Base-by-base conservation (phyloP, 176 grass and related monocot genomes). In the Secale cereale region DNA sequence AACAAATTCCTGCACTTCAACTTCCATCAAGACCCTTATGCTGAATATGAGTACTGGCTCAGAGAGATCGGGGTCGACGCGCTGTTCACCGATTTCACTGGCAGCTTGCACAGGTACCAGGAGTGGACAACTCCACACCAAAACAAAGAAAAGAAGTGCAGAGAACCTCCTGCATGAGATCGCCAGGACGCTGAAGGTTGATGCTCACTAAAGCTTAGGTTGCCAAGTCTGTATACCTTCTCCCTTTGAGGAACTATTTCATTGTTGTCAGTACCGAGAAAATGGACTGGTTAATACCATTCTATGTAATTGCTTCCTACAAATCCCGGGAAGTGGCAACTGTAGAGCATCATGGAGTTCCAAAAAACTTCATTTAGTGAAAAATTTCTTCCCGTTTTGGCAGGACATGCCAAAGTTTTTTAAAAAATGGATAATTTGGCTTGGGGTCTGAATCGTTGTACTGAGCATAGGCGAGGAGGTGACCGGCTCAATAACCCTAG, bases 1-100 rank as follows among this genome's bases (percentile, higher is more conserved):
- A 78, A 97, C 64, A 2, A 9, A 7, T 94, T 48, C 81, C 37
- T 97, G 74, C 94, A 97, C 75, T 94, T 94, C 6, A 48, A 92
- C 72, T 97, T 97, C 81, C 83, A 90, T 62, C 94, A 97, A 79
- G 94, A 97, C 56, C 94, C 94, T 33, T 97, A 90, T 35, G 43
- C 23, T 40, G 94, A 97, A 35, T 97, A 92, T 27, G 92, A 80
- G 19, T 97, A 93, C 27, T 97, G 94, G 94, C 46, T 93, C 69
- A 87, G 77, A 9, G 74, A 79, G 36, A 88, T 93, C 0, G 65
- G 91, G 1, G 89, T 97, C 2, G 91, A 97, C 46, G 94, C 91
- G 20, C 25, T 97, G 19, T 97, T 97, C 52, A 91, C 91, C 1
- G 91, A 97, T 86, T 97, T 93, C 82, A 90, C 91, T 1, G 87